Percentiles rank a stretch among this genome's conserved stretches.
These are phyloP conservation scores for Ampelomyces quisqualis DNA, from an alignment of 2,329 filamentous ascomycete species.

Conservation along the genomic window DNA sequence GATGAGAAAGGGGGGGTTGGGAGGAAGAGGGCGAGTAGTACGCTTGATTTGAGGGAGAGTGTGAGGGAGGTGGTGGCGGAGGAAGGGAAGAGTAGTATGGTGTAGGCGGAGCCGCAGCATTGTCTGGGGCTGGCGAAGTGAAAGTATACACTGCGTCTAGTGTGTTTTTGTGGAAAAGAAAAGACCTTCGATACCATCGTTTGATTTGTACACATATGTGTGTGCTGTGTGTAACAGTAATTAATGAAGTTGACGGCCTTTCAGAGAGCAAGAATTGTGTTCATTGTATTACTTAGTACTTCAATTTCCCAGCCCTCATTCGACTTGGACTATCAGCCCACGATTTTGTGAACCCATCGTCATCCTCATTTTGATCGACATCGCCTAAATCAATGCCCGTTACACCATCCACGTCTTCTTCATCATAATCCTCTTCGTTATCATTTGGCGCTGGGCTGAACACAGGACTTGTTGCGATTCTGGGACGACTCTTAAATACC, in stretches of 20 bases:
- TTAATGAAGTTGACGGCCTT: not conserved
- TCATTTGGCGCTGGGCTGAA: conserved; percentile 25
- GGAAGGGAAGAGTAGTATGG: conserved; percentile 1
- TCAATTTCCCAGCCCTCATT: conserved; percentile 12
- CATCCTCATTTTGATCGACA: conserved; percentile 34
- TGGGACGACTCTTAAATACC: conserved; percentile 82
- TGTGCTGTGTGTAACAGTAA: not conserved
- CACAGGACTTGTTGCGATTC: conserved; percentile 73
- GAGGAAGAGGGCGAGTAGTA: conserved; percentile 9
- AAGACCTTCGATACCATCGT: conserved; percentile 1
- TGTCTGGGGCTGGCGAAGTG: conserved; percentile 15
- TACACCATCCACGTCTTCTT: conserved; percentile 26
- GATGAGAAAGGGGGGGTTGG: not conserved
- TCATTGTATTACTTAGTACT: conserved; percentile 1
- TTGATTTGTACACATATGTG: not conserved
- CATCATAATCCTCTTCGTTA: conserved; percentile 8
- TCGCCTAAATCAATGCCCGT: conserved; percentile 36
- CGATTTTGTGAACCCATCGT: conserved; percentile 25
- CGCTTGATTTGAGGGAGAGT: conserved; percentile 8
- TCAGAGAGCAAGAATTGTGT: not conserved
- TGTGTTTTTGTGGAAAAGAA: not conserved
- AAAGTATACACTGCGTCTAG: not conserved
- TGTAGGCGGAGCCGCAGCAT: conserved; percentile 20
- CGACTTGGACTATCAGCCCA: conserved; percentile 38
- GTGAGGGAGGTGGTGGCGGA: conserved; percentile 14